Conservation (phyloP, 495 filamentous ascomycete genomes). For the Jackrogersella multiformis region DNA sequence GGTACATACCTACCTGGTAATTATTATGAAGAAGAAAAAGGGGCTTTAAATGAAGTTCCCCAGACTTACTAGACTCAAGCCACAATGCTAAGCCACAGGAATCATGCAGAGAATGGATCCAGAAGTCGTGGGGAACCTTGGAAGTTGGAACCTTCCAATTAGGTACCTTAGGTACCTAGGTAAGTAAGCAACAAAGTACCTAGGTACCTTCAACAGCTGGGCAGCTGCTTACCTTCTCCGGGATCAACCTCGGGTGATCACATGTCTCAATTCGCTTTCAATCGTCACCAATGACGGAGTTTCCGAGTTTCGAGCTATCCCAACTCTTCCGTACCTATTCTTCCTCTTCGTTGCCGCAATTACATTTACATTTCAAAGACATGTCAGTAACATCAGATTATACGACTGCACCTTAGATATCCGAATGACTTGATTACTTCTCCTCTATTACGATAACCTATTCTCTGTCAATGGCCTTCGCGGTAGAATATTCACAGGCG, state of each 20-base stretch:
- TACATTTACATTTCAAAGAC: constrained; percentile 1
- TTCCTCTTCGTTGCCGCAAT: constrained; percentile 12
- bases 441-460: constrained; percentile 15
- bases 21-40: not conserved
- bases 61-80: constrained; percentile 13
- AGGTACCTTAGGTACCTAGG: not conserved
- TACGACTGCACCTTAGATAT: not conserved
- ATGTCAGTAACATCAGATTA: constrained; percentile 21
- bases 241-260: constrained; percentile 42
- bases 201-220: not conserved
- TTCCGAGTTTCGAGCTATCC: constrained; percentile 21
- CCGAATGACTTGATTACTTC: not conserved
- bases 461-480: constrained; percentile 29
- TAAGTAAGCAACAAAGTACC: not conserved
- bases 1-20: not conserved
- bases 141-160: constrained; percentile 25
- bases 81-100: not conserved
- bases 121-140: constrained; percentile 34
- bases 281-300: constrained; percentile 42
- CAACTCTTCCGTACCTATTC: constrained; percentile 17
- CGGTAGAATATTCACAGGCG: constrained; percentile 14
- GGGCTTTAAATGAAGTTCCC: constrained; percentile 9
- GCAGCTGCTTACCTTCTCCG: not conserved
- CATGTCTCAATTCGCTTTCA: constrained; percentile 39
- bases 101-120: not conserved